Percentiles rank a stretch among this genome's conserved stretches.
Conservation (phyloP, 352 stramenopile genomes). For the Phytophthora brassicae region DNA sequence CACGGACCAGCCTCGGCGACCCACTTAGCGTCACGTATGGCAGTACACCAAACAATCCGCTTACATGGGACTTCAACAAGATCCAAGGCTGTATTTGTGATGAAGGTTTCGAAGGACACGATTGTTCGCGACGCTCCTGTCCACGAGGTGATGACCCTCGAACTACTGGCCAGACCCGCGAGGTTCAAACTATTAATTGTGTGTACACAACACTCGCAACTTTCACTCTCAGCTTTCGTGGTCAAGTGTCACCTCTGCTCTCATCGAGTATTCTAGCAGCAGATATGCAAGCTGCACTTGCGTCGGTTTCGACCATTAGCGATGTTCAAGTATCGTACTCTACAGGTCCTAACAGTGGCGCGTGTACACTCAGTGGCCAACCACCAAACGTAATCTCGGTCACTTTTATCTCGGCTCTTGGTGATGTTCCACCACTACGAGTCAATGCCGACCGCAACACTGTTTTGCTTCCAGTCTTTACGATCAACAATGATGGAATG, state of each 20-base stretch:
- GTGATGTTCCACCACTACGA: slow-evolving; percentile 56
- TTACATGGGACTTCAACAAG: slow-evolving; percentile 87
- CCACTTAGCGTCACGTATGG: slow-evolving; percentile 63
- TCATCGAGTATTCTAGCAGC: slow-evolving; percentile 38
- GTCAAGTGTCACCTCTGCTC: slow-evolving; percentile 38
- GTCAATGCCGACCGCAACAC: slow-evolving; percentile 33
- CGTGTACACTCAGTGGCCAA: slow-evolving; percentile 48
- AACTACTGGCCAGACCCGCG: slow-evolving; percentile 55
- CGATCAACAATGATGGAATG: slow-evolving; percentile 58
- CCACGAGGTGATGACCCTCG: slow-evolving; percentile 69
- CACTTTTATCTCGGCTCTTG: slow-evolving; percentile 56
- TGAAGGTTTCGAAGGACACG: slow-evolving; percentile 75
- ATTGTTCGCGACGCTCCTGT: slow-evolving; percentile 74
- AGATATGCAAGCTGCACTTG: slow-evolving; percentile 46
- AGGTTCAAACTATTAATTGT: slow-evolving; percentile 69
- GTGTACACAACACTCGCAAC: slow-evolving; percentile 38
- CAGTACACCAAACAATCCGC: slow-evolving; percentile 60
- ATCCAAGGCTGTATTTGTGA: slow-evolving; percentile 91
- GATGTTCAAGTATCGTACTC: slow-evolving; percentile 60
- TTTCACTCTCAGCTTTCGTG: slow-evolving; percentile 73
- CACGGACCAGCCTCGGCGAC: slow-evolving; percentile 48
- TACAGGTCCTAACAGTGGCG: slow-evolving; percentile 29
- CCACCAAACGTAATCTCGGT: slow-evolving; percentile 60
- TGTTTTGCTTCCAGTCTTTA: slow-evolving; percentile 46
- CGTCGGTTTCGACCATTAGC: slow-evolving; percentile 40